Percentiles rank a stretch among this genome's conserved stretches.
These are phyloP conservation scores for Penicillium sp. DNA, from an alignment of 2,329 filamentous ascomycete species.

Conservation along the genomic window DNA sequence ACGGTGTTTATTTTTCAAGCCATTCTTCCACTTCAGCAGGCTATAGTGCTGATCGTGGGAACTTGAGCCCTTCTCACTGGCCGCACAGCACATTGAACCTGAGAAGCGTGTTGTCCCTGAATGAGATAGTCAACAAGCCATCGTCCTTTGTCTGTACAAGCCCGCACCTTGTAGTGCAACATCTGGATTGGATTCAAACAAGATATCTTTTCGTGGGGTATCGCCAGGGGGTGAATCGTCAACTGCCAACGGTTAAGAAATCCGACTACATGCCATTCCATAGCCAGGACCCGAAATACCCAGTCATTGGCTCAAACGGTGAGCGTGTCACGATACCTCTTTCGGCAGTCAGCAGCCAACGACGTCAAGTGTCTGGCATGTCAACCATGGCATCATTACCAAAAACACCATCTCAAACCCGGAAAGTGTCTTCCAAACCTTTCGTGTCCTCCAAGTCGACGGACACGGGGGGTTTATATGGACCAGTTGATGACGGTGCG, in stretches of 20 bases:
- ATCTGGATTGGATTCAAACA: conserved; percentile 86
- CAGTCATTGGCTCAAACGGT: conserved; percentile 42
- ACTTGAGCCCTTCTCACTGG: conserved; percentile 43
- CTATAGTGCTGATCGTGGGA: conserved; percentile 30
- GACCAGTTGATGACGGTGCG: conserved; percentile 32
- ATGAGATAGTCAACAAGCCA: conserved; percentile 80
- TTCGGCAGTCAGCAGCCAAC: conserved; percentile 46
- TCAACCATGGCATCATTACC: conserved; percentile 15
- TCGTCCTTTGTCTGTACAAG: conserved; percentile 55
- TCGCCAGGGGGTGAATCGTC: not conserved
- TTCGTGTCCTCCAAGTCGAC: not conserved
- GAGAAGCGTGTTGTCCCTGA: conserved; percentile 66
- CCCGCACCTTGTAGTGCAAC: conserved; percentile 70
- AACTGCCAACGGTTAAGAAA: not conserved
- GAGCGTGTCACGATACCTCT: conserved; percentile 53
- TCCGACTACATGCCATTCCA: conserved; percentile 20
- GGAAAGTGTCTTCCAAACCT: not conserved
- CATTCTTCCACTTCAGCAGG: conserved; percentile 56
- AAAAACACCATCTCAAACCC: not conserved
- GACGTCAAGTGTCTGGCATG: not conserved
- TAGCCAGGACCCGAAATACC: conserved; percentile 38
- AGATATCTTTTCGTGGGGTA: conserved; percentile 73
- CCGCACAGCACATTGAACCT: conserved; percentile 65
- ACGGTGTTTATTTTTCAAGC: conserved; percentile 80
- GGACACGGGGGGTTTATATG: not conserved